Evolutionary conservation across 306 rosid species (phyloP), one percentile per base, ranked within the genome.

Genomic region (Inga leiocalycina): DNA sequence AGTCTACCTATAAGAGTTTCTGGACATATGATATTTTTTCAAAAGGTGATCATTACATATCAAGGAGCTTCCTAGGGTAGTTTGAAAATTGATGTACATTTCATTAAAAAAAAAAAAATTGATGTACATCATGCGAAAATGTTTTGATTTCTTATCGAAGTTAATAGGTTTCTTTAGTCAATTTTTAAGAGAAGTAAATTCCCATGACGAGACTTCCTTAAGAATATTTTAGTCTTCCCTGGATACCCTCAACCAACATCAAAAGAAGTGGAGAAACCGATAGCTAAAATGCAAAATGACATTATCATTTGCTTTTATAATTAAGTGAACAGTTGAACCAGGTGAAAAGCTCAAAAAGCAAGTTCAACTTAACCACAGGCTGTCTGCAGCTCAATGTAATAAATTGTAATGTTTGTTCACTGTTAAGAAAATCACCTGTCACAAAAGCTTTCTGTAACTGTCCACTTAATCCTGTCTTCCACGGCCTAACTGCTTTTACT

Each of bases 381-480:
- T 13, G 15, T 48, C 15, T 11, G 16, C 13, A 13, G 52, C 45
- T 75, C 41, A 43, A 14, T 48, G 74, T 14, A 30, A 32, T 27
- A 75, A 48, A 20, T 45, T 35, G 30, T 30, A 30, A 49, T 34
- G 35, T 57, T 52, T 44, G 45, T 46, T 80, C 22, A 9, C 20
- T 68, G 11, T 12, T 62, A 52, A 45, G 48, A 74, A 85, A 64
- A 70, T 76, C 80, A 97, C 99, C 99, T 85, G 99, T 92, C 79
- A 94, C 80, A 83, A 97, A 97, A 74, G 99, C 98, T 77, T 89
- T 97, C 85, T 88, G 99, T 87, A 97, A 84, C 77, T 97, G 99
- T 68, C 99, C 99, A 74, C 98, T 97, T 76, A 97, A 74, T 79
- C 99, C 98, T 57, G 98, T 88, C 84, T 88, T 94, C 97, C 98